Evolutionary conservation across 108 stramenopile species (phyloP), one percentile per base, ranked within the genome.

Genomic region (Nitzschia sp.): DNA sequence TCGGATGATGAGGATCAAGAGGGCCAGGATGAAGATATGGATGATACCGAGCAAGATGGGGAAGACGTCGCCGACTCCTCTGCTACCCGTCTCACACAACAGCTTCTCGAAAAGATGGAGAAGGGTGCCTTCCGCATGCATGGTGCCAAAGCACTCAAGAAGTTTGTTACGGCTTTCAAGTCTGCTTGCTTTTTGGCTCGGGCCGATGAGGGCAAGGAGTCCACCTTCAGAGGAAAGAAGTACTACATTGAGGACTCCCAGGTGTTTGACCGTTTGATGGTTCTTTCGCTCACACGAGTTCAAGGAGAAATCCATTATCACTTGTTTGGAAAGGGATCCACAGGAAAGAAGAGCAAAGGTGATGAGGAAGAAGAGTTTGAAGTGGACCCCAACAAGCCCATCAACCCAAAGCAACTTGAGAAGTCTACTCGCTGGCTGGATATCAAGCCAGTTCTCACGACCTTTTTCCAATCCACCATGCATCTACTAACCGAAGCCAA

Each of bases 401-500:
- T 91, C 68, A 76, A 83, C 68, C 93, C 93, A 15, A 85, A 85
- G 65, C 57, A 54, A 40, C 56, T 91, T 46, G 67, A 77, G 43
- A 81, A 82, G 40, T 76, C 85, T 11, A 63, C 77, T 14, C 65
- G 79, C 38, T 94, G 87, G 87, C 29, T 60, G 3, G 65, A 76
- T 34, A 51, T 88, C 7, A 70, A 79, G 15, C 77, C 85, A 3
- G 78, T 86, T 24, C 67, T 94, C 8, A 73, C 80, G 56, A 80
- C 87, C 0, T 94, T 94, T 57, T 69, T 91, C 66, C 80, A 79
- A 66, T 73, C 90, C 7, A 86, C 89, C 0, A 55, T 86, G 0
- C 90, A 94, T 60, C 46, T 94, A 41, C 78, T 94, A 15, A 65
- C 85, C 7, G 88, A 87, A 71, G 82, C 88, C 5, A 94, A 94